A percentile compares a stretch with the other conserved stretches of the same genome.
These are phyloP conservation scores for Leccinum rimulosum DNA, from an alignment of 768 basidiomycete species.

Conservation along the genomic window DNA sequence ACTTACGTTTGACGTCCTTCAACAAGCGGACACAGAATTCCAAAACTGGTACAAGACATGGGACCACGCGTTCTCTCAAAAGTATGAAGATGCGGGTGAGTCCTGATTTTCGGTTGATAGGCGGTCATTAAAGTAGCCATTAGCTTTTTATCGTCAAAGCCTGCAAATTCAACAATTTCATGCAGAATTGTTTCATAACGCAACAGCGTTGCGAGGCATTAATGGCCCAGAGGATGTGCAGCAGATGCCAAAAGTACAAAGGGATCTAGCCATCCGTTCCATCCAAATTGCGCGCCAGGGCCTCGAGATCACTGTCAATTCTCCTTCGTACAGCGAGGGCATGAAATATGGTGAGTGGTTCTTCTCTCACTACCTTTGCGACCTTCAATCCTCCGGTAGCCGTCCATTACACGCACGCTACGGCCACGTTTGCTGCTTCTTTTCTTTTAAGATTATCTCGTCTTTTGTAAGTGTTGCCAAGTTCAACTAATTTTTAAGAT, in stretches of 20 bases:
- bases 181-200: slow-evolving; percentile 82
- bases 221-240: slow-evolving; percentile 84
- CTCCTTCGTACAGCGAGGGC: slow-evolving; percentile 81
- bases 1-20: slow-evolving; percentile 67
- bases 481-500: background rate
- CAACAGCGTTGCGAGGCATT: slow-evolving; percentile 79
- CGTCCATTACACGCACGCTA: slow-evolving; percentile 89
- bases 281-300: slow-evolving; percentile 80
- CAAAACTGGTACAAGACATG: slow-evolving; percentile 77
- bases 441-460: slow-evolving; percentile 84
- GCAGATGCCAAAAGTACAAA: slow-evolving; percentile 76
- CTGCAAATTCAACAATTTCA: slow-evolving; percentile 85
- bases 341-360: slow-evolving; percentile 78
- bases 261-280: slow-evolving; percentile 76
- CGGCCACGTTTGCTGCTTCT: slow-evolving; percentile 91
- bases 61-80: slow-evolving; percentile 77
- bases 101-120: slow-evolving; percentile 7
- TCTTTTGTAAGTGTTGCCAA: slow-evolving; percentile 65
- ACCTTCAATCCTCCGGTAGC: slow-evolving; percentile 41
- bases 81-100: slow-evolving; percentile 79
- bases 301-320: slow-evolving; percentile 82
- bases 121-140: slow-evolving; percentile 3
- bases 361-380: background rate
- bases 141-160: slow-evolving; percentile 87
- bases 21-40: slow-evolving; percentile 75